phyloP scores from a whole-genome alignment of 441 rosid species.

The Dalechampia spathulata region DNA sequence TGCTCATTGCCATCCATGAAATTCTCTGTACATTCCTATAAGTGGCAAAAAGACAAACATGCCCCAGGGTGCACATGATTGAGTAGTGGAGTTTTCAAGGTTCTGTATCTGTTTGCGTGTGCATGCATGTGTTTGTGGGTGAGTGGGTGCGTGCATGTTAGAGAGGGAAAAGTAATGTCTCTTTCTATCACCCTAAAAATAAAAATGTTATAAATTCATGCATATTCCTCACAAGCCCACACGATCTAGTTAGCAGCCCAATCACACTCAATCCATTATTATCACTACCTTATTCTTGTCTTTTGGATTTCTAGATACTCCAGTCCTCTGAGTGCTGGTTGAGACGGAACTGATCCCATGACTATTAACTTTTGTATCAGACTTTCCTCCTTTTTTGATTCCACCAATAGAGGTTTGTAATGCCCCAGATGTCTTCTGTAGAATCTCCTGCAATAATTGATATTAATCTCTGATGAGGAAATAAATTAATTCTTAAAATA shows the following conservation, averaged over 20 bases:
- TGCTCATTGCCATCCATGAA: not conserved
- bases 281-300: conserved; percentile 37
- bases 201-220: not conserved
- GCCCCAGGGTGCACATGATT: too few species aligned
- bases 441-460: conserved; percentile 42
- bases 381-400: conserved; percentile 30
- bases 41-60: too few species aligned
- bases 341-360: conserved; percentile 29
- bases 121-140: too few species aligned
- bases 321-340: conserved; percentile 22
- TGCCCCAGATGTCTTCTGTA: conserved; percentile 52
- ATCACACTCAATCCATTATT: too few species aligned
- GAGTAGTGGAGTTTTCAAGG: too few species aligned
- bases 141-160: too few species aligned
- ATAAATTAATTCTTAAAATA: not conserved
- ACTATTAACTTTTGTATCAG: conserved; percentile 30
- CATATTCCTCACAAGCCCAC: not conserved
- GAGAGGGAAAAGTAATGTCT: not conserved
- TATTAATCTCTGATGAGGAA: conserved; percentile 3
- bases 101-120: too few species aligned
- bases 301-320: conserved; percentile 33
- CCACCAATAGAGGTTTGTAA: conserved; percentile 42
- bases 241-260: not conserved
- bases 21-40: too few species aligned
- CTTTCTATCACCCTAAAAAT: not conserved